These are phyloP conservation scores for Geum urbanum DNA, from an alignment of 306 rosid genomes.

Conservation along the genomic window DNA sequence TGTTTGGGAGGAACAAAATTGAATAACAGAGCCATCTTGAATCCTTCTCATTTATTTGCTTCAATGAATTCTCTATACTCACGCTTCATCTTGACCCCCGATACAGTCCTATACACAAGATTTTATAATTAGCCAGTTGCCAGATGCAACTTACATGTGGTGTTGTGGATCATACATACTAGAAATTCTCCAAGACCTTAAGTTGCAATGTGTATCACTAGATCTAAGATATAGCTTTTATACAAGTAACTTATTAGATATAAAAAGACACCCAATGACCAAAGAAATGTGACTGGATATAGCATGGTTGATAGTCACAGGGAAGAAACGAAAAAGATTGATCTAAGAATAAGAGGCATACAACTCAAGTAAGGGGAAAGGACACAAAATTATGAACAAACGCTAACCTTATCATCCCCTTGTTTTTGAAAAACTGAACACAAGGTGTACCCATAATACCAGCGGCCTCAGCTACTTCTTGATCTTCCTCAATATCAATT, in stretches of 20 bases:
- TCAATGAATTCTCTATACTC: slow-evolving; percentile 83
- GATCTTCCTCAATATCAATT: slow-evolving; percentile 98
- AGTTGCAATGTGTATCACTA: slow-evolving; percentile 1
- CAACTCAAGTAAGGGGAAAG: not conserved
- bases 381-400: slow-evolving; percentile 1
- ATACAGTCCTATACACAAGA: slow-evolving; percentile 53
- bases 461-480: slow-evolving; percentile 91
- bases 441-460: slow-evolving; percentile 99
- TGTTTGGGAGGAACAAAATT: slow-evolving; percentile 50
- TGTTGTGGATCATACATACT: not conserved
- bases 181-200: not conserved
- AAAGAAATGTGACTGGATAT: not conserved
- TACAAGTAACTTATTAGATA: not conserved
- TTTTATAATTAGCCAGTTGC: slow-evolving; percentile 5
- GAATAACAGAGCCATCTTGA: slow-evolving; percentile 37
- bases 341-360: not conserved
- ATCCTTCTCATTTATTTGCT: slow-evolving; percentile 52
- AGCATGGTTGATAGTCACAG: no score
- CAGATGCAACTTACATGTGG: not conserved
- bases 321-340: not conserved
- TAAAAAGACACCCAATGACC: not conserved
- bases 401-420: slow-evolving; percentile 75
- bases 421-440: slow-evolving; percentile 90
- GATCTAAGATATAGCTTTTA: not conserved
- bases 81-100: slow-evolving; percentile 93